Conservation (phyloP, 768 basidiomycete genomes). For the Mycena leptocephala region DNA sequence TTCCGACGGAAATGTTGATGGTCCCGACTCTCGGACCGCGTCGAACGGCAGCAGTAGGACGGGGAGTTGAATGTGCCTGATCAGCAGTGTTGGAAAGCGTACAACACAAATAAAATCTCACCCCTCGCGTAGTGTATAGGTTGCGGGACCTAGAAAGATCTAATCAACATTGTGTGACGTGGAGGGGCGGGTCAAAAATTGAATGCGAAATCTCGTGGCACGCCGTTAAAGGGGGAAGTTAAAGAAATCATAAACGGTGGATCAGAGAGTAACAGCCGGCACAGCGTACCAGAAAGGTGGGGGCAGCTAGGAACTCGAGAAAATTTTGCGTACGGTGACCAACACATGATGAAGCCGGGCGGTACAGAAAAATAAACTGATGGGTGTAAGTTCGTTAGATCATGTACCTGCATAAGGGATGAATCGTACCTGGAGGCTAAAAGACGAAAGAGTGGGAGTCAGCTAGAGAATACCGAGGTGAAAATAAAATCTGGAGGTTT, state of each 20-base stretch:
- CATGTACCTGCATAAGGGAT: neutral
- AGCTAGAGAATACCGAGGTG: no score
- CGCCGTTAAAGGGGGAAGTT: neutral
- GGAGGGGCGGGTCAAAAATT: neutral
- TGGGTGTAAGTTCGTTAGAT: neutral
- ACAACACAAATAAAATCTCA: neutral
- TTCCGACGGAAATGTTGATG: no score
- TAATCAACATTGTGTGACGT: neutral
- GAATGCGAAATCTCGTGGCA: neutral
- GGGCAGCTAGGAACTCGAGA: neutral
- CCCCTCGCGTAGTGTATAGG: neutral
- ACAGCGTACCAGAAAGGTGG: neutral
- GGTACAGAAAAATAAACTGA: neutral
- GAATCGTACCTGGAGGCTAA: no score
- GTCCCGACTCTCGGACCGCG: no score
- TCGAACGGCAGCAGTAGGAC: no score
- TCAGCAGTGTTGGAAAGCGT: neutral
- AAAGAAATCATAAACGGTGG: neutral
- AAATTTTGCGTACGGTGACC: neutral
- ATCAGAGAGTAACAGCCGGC: neutral
- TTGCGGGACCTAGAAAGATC: neutral
- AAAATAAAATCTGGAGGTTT: no score
- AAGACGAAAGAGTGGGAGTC: no score
- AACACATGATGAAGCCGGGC: neutral
- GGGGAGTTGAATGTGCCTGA: no score